These are phyloP conservation scores for Allomyces macrogynus DNA, from an alignment of 192 early-diverging fungal species.

Conservation along the genomic window DNA sequence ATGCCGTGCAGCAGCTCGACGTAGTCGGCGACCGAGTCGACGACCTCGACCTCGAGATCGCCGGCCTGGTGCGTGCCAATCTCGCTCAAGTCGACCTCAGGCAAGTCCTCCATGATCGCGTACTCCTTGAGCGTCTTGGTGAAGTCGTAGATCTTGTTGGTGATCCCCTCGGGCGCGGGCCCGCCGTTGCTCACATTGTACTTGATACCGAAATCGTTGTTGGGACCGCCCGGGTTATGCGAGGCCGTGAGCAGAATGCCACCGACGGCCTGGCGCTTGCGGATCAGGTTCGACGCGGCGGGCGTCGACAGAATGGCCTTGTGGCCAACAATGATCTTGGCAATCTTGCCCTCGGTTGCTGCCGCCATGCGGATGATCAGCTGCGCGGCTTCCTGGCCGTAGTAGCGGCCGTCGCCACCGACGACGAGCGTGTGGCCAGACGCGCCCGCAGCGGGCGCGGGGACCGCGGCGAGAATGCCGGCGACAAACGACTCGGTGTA, in stretches of 20 bases:
- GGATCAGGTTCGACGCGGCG: slow-evolving; percentile 82
- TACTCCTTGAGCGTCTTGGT: slow-evolving; percentile 54
- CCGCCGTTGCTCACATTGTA: slow-evolving; percentile 94
- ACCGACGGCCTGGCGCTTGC: slow-evolving; percentile 67
- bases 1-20: slow-evolving; percentile 64
- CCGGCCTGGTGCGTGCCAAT: slow-evolving; percentile 39
- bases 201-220: slow-evolving; percentile 97
- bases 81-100: slow-evolving; percentile 47
- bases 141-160: slow-evolving; percentile 73
- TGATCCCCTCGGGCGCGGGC: slow-evolving; percentile 87
- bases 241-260: slow-evolving; percentile 95
- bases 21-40: slow-evolving; percentile 80
- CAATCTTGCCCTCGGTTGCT: slow-evolving; percentile 60
- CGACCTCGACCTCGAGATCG: slow-evolving; percentile 55
- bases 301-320: slow-evolving; percentile 89
- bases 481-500: slow-evolving; percentile 98
- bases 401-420: slow-evolving; percentile 93
- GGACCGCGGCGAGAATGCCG: slow-evolving; percentile 66
- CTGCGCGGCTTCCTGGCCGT: slow-evolving; percentile 59
- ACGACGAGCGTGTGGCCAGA: slow-evolving; percentile 67
- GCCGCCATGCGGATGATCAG: slow-evolving; percentile 72
- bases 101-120: slow-evolving; percentile 19
- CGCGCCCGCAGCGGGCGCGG: slow-evolving; percentile 33
- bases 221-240: slow-evolving; percentile 95
- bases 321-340: slow-evolving; percentile 73